phyloP scores from a whole-genome alignment of 495 filamentous ascomycete genomes.

The Hyaloscypha hepaticicola region DNA sequence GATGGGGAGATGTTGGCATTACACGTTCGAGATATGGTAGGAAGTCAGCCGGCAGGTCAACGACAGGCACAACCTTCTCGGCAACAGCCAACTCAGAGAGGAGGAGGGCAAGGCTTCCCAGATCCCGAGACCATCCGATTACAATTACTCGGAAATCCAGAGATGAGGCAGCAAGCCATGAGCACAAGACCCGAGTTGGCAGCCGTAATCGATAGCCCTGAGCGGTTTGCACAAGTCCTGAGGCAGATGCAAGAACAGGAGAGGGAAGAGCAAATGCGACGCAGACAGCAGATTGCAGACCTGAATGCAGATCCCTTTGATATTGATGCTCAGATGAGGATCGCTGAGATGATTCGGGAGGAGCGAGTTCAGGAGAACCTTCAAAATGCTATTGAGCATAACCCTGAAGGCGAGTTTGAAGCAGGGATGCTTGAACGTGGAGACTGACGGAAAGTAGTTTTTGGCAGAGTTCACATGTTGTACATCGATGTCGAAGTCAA shows the following conservation, averaged over 20 bases:
- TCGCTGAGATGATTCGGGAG: conserved; percentile 95
- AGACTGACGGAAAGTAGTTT: conserved; percentile 57
- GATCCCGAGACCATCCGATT: conserved; percentile 83
- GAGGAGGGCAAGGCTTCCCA: conserved; percentile 39
- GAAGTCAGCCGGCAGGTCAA: conserved; percentile 32
- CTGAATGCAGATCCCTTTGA: conserved; percentile 93
- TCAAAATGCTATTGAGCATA: conserved; percentile 92
- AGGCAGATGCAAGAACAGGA: conserved; percentile 64
- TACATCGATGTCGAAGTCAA: conserved; percentile 98
- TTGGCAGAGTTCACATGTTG: conserved; percentile 89
- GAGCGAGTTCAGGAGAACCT: conserved; percentile 91
- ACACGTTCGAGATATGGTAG: conserved; percentile 62
- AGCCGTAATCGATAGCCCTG: conserved; percentile 72
- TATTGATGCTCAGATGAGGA: conserved; percentile 82
- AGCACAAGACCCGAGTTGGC: conserved; percentile 72
- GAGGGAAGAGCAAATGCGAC: conserved; percentile 65
- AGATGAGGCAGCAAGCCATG: conserved; percentile 63
- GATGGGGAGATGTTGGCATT: conserved; percentile 93
- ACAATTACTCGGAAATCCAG: conserved; percentile 78
- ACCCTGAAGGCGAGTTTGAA: conserved; percentile 76
- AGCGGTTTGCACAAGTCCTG: conserved; percentile 69
- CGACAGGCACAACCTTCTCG: conserved; percentile 28
- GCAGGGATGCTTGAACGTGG: not conserved
- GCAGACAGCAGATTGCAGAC: conserved; percentile 70
- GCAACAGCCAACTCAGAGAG: conserved; percentile 31